Percentiles rank a stretch among this genome's conserved stretches.
Conservation (phyloP, 2,329 filamentous ascomycete species). For the Colletotrichum tropicale region DNA sequence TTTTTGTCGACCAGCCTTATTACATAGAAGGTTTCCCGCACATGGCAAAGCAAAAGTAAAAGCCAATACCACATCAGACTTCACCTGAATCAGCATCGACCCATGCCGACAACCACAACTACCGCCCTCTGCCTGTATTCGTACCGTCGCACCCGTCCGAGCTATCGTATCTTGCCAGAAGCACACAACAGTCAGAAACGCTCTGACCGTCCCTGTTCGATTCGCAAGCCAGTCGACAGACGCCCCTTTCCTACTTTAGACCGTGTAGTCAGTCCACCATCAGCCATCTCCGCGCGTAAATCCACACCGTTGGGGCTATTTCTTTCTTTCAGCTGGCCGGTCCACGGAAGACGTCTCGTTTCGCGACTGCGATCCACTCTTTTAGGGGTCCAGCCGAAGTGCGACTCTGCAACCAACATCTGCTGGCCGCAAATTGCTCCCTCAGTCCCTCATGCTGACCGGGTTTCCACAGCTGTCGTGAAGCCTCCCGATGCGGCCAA, state of each 20-base stretch:
- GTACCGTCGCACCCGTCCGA: not conserved
- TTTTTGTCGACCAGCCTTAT: not conserved
- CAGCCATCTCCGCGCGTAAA: not conserved
- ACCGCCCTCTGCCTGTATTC: not conserved
- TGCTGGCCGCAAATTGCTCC: not conserved
- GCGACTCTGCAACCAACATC: not conserved
- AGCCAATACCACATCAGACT: not conserved
- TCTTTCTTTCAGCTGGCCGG: not conserved
- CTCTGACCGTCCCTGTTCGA: not conserved
- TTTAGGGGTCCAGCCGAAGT: not conserved
- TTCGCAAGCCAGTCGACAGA: not conserved
- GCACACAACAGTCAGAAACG: not conserved
- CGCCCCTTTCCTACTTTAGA: not conserved
- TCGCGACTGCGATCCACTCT: not conserved
- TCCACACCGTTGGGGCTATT: not conserved
- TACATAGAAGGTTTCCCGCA: not conserved
- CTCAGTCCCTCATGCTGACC: constrained; percentile 8
- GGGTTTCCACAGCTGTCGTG: not conserved
- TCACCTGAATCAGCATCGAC: not conserved
- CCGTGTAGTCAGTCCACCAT: constrained; percentile 10
- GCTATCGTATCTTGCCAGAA: not conserved
- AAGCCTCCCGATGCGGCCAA: constrained; percentile 7
- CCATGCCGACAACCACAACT: not conserved
- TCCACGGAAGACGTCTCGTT: not conserved
- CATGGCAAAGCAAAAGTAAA: not conserved